Evolutionary conservation across 2,329 filamentous ascomycete species (phyloP).

Genomic region (Reticulascus tulasneorum): DNA sequence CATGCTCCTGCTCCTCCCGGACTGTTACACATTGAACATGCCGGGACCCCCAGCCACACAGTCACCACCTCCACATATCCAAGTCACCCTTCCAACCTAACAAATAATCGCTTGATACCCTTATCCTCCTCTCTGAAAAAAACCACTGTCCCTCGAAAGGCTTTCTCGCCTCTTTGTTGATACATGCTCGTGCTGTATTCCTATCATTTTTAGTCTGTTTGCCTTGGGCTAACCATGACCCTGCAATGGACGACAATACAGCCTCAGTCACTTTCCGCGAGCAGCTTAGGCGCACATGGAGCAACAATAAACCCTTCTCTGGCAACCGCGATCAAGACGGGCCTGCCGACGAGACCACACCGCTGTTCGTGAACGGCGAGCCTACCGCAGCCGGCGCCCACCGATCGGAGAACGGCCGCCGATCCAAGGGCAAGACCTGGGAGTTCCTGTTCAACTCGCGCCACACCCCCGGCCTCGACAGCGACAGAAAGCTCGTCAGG

Average conservation of each 20-base stretch:
- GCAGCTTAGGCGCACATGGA: constrained; percentile 16
- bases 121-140: too few relatives aligned
- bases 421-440: constrained; percentile 21
- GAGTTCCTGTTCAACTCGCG: constrained; percentile 47
- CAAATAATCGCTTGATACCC: too few relatives aligned
- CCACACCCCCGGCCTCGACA: constrained; percentile 49
- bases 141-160: too few relatives aligned
- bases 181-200: too few relatives aligned
- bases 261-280: constrained; percentile 23
- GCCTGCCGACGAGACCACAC: constrained; percentile 37
- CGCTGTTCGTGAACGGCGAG: constrained; percentile 35
- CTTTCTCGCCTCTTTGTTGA: too few relatives aligned
- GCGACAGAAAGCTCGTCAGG: constrained; percentile 40
- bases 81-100: too few relatives aligned
- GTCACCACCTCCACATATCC: neutral
- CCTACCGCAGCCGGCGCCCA: constrained; percentile 13
- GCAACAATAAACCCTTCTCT: constrained; percentile 16
- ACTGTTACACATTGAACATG: too few relatives aligned
- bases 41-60: neutral
- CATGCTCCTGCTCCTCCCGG: constrained; percentile 1
- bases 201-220: too few relatives aligned
- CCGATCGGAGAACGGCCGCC: constrained; percentile 14
- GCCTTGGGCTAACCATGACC: constrained; percentile 24
- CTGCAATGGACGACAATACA: constrained; percentile 24
- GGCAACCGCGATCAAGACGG: constrained; percentile 12